These are phyloP conservation scores for Cucurbita maxima DNA, from an alignment of 306 rosid genomes.

Conservation along the genomic window DNA sequence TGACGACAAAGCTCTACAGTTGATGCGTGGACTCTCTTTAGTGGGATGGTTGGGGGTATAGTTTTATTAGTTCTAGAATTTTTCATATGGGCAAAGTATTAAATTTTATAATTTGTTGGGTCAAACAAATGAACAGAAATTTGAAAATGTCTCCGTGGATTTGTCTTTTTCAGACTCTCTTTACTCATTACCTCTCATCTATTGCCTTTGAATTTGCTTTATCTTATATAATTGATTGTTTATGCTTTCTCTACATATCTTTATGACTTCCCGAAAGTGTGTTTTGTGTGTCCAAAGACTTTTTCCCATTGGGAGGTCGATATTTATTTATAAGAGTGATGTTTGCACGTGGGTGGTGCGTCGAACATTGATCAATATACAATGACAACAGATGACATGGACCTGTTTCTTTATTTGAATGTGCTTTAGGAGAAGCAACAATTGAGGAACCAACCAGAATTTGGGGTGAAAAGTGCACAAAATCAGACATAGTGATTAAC, in stretches of 20 bases:
- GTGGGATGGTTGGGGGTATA: neutral
- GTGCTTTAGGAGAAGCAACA: constrained; percentile 11
- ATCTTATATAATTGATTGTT: constrained; percentile 1
- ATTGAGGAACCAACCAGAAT: constrained; percentile 45
- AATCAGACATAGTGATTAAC: constrained; percentile 42
- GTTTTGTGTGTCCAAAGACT: constrained; percentile 17
- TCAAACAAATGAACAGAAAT: neutral
- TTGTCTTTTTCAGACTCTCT: neutral
- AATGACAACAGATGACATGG: neutral
- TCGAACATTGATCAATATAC: neutral
- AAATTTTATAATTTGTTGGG: neutral
- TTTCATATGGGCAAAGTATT: neutral
- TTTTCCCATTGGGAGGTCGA: constrained; percentile 1
- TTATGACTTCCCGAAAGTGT: constrained; percentile 21
- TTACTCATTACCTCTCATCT: neutral
- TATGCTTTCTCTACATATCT: constrained; percentile 8
- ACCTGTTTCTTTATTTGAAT: neutral
- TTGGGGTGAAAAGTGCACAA: constrained; percentile 63
- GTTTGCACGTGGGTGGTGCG: constrained; percentile 7
- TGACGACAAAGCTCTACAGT: neutral
- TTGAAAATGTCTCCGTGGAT: neutral
- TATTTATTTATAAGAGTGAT: constrained; percentile 3
- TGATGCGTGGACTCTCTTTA: neutral
- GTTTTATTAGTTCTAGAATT: neutral
- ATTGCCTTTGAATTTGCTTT: neutral